Base-by-base conservation (phyloP, 345 rosid species). In the Lenwebbia sp. region DNA sequence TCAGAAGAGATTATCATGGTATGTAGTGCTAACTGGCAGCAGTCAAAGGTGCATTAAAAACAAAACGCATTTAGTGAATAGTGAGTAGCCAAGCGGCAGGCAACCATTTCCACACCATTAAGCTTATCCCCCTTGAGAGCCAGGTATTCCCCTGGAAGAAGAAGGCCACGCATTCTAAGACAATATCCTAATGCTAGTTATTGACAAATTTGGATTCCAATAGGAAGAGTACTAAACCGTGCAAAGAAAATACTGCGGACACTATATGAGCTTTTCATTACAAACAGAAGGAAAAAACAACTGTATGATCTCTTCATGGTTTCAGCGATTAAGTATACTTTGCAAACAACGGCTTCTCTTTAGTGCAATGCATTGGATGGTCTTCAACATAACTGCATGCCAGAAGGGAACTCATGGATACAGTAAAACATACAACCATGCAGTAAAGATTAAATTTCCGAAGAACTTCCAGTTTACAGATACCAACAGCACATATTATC, bases 41-140 rank as follows among this genome's bases (percentile, higher is more conserved):
- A 83, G 33, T 50, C 33, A 82, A 21, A 26, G 74, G 56, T 28
- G 74, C 74, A 60, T 60, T 85, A 84, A 83, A 50, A 47, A 47
- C 22, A 82, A 50, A 60, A 98, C 2, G 74, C 74, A 60, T 60
- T 60, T 28, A 60, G 74, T 60, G 94, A 88, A 87, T 88, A 97
- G 88, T 94, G 99, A 50, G 99, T 95, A 56, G 99, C 99, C 90
- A 96, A 98, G 91, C 96, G 94, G 90, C 94, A 94, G 5, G 98
- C 98, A 88, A 96, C 92, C 99, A 97, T 97, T 87, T 97, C 98
- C 3, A 89, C 94, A 87, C 97, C 99, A 90, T 93, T 89, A 53
- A 95, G 98, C 87, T 94, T 95, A 90, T 95, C 95, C 88, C 99
- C 99, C 6, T 97, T 95, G 83, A 97, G 92, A 84, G 99, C 97